These are phyloP conservation scores for Phytophthora aleatoria DNA, from an alignment of 352 stramenopile species.

Conservation along the genomic window DNA sequence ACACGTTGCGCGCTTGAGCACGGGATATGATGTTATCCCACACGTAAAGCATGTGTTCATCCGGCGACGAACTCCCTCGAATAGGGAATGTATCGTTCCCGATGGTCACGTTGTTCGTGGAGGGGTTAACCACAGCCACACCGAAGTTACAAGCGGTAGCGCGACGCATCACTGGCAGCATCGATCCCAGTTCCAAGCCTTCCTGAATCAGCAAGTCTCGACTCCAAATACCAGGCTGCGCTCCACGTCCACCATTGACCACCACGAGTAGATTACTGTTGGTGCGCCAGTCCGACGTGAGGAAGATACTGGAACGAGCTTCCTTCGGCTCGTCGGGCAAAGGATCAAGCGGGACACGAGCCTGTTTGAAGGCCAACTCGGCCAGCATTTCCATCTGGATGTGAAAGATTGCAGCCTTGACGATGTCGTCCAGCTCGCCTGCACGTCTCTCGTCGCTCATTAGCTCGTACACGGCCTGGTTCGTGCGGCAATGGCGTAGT, in stretches of 20 bases:
- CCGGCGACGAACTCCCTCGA: slow-evolving; percentile 56
- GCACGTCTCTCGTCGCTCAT: slow-evolving; percentile 76
- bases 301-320: slow-evolving; percentile 69
- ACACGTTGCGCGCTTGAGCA: slow-evolving; percentile 60
- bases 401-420: slow-evolving; percentile 84
- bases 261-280: slow-evolving; percentile 71
- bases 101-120: slow-evolving; percentile 75
- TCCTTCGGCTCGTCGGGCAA: slow-evolving; percentile 68
- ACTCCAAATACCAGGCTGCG: slow-evolving; percentile 82
- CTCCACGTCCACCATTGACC: slow-evolving; percentile 68
- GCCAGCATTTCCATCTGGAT: slow-evolving; percentile 88
- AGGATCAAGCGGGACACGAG: slow-evolving; percentile 63
- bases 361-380: slow-evolving; percentile 77
- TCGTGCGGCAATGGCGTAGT: slow-evolving; percentile 70
- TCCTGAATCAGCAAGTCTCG: slow-evolving; percentile 78
- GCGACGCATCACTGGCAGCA: slow-evolving; percentile 69
- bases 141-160: slow-evolving; percentile 52
- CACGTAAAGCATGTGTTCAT: slow-evolving; percentile 77
- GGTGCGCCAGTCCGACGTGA: slow-evolving; percentile 69
- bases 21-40: slow-evolving; percentile 79
- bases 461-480: slow-evolving; percentile 75
- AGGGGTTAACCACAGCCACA: slow-evolving; percentile 73
- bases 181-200: slow-evolving; percentile 74
- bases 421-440: slow-evolving; percentile 75
- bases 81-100: slow-evolving; percentile 60